Evolutionary conservation across 2,329 filamentous ascomycete genomes (phyloP).

Genomic region (Aspergillus tubingensis): DNA sequence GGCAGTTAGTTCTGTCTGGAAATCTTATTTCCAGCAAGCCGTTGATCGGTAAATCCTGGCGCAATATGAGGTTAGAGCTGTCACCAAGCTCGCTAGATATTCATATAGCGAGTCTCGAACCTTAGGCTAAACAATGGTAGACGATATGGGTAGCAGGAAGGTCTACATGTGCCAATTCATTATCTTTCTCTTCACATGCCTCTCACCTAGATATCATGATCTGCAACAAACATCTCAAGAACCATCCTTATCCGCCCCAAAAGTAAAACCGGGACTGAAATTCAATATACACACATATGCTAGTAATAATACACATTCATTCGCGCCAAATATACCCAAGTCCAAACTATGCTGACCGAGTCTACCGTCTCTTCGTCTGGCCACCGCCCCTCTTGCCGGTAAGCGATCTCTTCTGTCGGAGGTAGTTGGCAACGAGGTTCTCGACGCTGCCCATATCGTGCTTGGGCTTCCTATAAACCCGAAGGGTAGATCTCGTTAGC

Average conservation of each 20-base stretch:
- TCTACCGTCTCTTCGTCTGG: not conserved
- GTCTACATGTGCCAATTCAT: too few species aligned
- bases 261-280: not conserved
- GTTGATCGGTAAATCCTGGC: too few species aligned
- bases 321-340: constrained; percentile 8
- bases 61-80: not conserved
- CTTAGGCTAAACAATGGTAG: too few species aligned
- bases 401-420: constrained; percentile 54
- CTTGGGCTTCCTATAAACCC: constrained; percentile 61
- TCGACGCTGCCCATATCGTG: constrained; percentile 88
- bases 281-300: constrained; percentile 9
- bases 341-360: not conserved
- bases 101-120: not conserved
- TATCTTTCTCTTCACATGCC: not conserved
- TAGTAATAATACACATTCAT: constrained; percentile 9
- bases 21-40: not conserved
- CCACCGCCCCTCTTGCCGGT: constrained; percentile 24
- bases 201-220: too few species aligned
- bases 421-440: constrained; percentile 70
- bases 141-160: too few species aligned
- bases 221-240: too few species aligned
- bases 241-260: too few species aligned
- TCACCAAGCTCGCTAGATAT: not conserved
- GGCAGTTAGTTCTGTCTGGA: too few species aligned
- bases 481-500: constrained; percentile 14